These are phyloP conservation scores for Vanderwaltozyma tropicalis DNA, from an alignment of 805 yeast species.

Conservation along the genomic window DNA sequence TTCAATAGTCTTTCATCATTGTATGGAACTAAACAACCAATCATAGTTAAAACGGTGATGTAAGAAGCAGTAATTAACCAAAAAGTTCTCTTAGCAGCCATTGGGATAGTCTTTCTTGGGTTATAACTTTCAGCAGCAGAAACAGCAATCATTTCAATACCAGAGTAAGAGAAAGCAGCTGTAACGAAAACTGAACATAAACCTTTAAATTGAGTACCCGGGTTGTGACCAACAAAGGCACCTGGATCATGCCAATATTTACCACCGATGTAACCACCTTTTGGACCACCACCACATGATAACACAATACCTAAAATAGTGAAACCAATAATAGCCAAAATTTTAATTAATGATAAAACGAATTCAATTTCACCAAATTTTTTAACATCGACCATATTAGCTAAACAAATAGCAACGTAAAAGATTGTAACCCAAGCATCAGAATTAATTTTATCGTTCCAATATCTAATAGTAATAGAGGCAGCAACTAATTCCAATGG, in stretches of 20 bases:
- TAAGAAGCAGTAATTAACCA: slow-evolving; percentile 73
- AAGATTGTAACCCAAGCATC: slow-evolving; percentile 55
- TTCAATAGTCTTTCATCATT: slow-evolving; percentile 39
- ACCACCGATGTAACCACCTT: slow-evolving; percentile 35
- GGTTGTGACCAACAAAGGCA: slow-evolving; percentile 41
- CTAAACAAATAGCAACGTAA: slow-evolving; percentile 36
- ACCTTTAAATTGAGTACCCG: slow-evolving; percentile 38
- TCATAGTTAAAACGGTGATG: slow-evolving; percentile 44
- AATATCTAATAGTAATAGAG: slow-evolving; percentile 45
- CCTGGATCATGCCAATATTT: slow-evolving; percentile 46
- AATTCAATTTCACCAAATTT: slow-evolving; percentile 51
- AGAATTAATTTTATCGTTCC: slow-evolving; percentile 40
- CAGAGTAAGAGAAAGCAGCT: slow-evolving; percentile 59
- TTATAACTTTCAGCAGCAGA: slow-evolving; percentile 69
- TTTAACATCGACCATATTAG: slow-evolving; percentile 44
- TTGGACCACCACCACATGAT: slow-evolving; percentile 38
- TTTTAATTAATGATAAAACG: slow-evolving; percentile 38
- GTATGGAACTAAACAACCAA: slow-evolving; percentile 59
- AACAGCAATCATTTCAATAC: slow-evolving; percentile 63
- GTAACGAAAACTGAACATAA: slow-evolving; percentile 44
- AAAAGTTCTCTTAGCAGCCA: slow-evolving; percentile 71
- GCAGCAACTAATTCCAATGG: slow-evolving; percentile 55
- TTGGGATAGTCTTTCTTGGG: slow-evolving; percentile 58
- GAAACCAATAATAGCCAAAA: slow-evolving; percentile 42
- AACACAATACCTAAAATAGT: slow-evolving; percentile 43